Evolutionary conservation across 129 eudicot species (phyloP).

Genomic region (Smallanthus sonchifolius): DNA sequence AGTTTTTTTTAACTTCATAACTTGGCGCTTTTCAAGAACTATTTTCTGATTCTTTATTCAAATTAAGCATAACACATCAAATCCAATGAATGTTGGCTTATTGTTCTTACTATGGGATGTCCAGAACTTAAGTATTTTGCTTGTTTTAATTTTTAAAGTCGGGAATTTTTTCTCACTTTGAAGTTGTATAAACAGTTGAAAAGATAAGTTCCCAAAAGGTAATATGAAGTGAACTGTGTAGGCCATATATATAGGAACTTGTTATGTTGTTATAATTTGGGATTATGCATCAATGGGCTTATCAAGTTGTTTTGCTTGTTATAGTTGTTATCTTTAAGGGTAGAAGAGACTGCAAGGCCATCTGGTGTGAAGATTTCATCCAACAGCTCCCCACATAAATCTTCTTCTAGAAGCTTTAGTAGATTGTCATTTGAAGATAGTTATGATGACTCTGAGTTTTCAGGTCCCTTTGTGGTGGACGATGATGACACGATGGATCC

Average conservation of each 20-base stretch:
- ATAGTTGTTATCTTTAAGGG: slow-evolving; percentile 48
- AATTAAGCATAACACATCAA: neutral
- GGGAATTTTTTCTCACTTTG: neutral
- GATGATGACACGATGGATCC: slow-evolving; percentile 69
- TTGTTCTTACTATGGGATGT: slow-evolving; percentile 4
- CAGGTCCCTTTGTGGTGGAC: slow-evolving; percentile 85
- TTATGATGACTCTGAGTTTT: slow-evolving; percentile 74
- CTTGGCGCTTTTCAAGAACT: neutral
- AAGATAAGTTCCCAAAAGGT: neutral
- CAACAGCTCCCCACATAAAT: slow-evolving; percentile 56
- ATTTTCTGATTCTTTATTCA: neutral
- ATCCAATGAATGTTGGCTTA: neutral
- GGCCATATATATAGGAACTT: neutral
- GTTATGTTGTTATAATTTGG: neutral
- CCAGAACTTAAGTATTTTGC: neutral
- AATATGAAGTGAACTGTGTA: neutral
- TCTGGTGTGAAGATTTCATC: slow-evolving; percentile 48
- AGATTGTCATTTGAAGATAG: slow-evolving; percentile 69
- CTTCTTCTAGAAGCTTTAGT: slow-evolving; percentile 69
- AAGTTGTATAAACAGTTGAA: neutral
- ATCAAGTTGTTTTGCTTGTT: slow-evolving; percentile 10
- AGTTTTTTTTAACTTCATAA: neutral
- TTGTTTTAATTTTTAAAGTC: neutral
- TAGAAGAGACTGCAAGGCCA: slow-evolving; percentile 54
- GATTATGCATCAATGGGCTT: slow-evolving; percentile 4